Base-by-base conservation (phyloP, 2,329 filamentous ascomycete genomes). In the Fusarium caatingaense region DNA sequence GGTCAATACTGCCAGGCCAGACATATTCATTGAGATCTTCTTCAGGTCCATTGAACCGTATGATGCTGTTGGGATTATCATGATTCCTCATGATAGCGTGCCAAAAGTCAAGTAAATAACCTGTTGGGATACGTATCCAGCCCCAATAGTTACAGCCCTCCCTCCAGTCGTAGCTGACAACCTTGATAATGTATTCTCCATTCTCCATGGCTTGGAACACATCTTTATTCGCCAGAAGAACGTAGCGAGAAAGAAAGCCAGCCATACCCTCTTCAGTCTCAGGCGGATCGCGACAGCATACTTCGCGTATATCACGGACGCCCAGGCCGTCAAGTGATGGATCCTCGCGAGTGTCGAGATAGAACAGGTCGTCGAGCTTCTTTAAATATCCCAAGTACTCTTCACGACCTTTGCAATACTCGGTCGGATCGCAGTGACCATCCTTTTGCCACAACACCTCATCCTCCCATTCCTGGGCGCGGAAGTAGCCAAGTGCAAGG, bases 21-120 rank as follows among this genome's bases (percentile, higher is more conserved):
- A 32, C 13, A 8, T 32, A 32, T 5, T 32, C 30, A 0, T 32
- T 3, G 0, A 32, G 15, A 16, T 32, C 30, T 15, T 32, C 13
- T 32, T 32, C 30, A 16, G 30, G 30, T 0, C 30, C 30, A 32
- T 32, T 7, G 13, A 32, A 32, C 3, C 7, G 30, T 32, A 8
- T 4, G 3, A 32, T 16, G 7, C 7, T 8, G 7, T 32, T 8
- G 3, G 13, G 30, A 5, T 32, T 8, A 16, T 32, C 13, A 8
- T 8, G 13, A 5, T 8, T 16, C 2, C 13, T 32, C 30, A 32
- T 32, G 13, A 32, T 0, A 16, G 30, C 30, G 7, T 32, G 30
- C 68, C 63, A 71, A 9, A 69, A 7, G 12, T 71, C 56, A 0
- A 71, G 18, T 4, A 71, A 4, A 57, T 55, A 59, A 1, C 66